Evolutionary conservation across 2,329 filamentous ascomycete species (phyloP).

Genomic region (Fusarium robinianum): DNA sequence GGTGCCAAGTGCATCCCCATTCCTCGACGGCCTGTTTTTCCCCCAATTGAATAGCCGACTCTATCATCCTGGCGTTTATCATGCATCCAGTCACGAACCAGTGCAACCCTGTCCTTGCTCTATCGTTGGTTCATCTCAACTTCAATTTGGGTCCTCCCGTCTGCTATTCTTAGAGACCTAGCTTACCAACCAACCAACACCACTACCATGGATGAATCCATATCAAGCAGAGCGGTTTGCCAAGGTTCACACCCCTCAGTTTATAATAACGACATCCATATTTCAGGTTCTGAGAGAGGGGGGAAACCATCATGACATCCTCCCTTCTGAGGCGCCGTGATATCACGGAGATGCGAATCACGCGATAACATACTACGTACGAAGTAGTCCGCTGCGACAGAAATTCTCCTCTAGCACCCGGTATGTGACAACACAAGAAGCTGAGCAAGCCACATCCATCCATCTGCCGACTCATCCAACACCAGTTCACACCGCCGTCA

Average conservation of each 20-base stretch:
- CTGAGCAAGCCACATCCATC: constrained; percentile 5
- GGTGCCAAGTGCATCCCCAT: no score
- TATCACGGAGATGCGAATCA: no score
- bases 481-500: background rate
- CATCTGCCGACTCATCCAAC: background rate
- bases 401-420: constrained; percentile 1
- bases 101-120: constrained; percentile 15
- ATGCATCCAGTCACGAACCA: constrained; percentile 2
- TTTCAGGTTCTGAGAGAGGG: no score
- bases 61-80: background rate
- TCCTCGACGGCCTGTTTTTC: background rate
- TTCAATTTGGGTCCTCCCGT: constrained; percentile 4
- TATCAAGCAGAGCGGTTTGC: no score
- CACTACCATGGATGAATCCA: no score
- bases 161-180: constrained; percentile 24
- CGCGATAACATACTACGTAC: no score
- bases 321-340: no score
- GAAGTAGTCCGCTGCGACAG: no score
- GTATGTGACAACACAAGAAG: constrained; percentile 14
- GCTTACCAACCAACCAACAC: constrained; percentile 5
- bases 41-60: background rate
- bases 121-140: constrained; percentile 12
- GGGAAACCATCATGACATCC: no score
- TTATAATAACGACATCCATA: no score
- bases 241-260: constrained; percentile 12